These are phyloP conservation scores for Diaporthe helianthi DNA, from an alignment of 2,329 filamentous ascomycete genomes.

Conservation along the genomic window DNA sequence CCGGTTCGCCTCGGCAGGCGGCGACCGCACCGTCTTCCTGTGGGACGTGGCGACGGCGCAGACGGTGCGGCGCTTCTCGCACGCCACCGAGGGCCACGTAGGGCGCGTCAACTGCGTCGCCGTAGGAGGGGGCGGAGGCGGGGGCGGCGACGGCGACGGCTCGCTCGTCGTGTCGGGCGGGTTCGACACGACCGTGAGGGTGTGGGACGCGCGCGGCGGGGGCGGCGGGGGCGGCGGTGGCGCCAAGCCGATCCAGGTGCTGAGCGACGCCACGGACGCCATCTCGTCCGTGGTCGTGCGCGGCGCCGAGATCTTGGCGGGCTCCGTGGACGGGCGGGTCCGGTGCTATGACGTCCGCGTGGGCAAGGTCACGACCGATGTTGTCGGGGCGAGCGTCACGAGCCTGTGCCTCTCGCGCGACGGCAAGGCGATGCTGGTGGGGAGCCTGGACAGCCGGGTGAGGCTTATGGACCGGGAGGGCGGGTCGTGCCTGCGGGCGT, in stretches of 20 bases:
- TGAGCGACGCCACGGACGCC: constrained; percentile 76
- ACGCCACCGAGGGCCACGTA: constrained; percentile 64
- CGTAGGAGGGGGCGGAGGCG: constrained; percentile 83
- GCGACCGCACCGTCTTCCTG: constrained; percentile 88
- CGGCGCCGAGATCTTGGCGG: constrained; percentile 69
- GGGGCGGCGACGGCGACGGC: too few species aligned
- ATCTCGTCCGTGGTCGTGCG: constrained; percentile 59
- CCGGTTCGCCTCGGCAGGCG: constrained; percentile 84
- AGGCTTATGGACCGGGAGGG: constrained; percentile 81
- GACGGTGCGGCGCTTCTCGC: constrained; percentile 77
- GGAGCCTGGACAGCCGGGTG: constrained; percentile 76
- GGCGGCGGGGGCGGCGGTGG: constrained; percentile 46
- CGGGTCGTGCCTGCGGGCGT: constrained; percentile 77
- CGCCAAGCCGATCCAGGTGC: constrained; percentile 72
- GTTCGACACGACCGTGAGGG: constrained; percentile 76
- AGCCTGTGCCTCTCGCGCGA: constrained; percentile 75
- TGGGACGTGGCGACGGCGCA: constrained; percentile 89
- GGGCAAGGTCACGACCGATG: constrained; percentile 74
- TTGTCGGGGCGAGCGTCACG: constrained; percentile 75
- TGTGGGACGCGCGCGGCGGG: constrained; percentile 73
- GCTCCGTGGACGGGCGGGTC: constrained; percentile 85
- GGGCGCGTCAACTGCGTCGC: constrained; percentile 79
- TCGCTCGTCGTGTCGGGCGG: constrained; percentile 75
- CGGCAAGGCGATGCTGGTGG: constrained; percentile 76
- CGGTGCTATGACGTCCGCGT: constrained; percentile 83